Conservation (phyloP, 768 basidiomycete species). For the Tylopilus balloui region DNA sequence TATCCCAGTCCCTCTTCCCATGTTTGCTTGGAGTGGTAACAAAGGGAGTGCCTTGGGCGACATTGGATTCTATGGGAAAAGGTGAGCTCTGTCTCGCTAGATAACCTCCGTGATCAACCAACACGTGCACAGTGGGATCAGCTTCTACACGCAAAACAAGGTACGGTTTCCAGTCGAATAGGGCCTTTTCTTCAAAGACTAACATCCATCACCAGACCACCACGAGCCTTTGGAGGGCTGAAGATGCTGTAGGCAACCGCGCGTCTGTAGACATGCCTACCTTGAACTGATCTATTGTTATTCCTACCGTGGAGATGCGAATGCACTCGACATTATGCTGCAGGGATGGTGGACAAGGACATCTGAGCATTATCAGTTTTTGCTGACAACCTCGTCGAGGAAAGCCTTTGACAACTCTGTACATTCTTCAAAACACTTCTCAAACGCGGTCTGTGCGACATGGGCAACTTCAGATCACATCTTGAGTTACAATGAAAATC, state of each 20-base stretch:
- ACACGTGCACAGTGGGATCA: slow-evolving; percentile 58
- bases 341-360: neutral
- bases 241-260: slow-evolving; percentile 72
- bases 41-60: slow-evolving; percentile 85
- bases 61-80: slow-evolving; percentile 87
- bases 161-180: slow-evolving; percentile 29
- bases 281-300: slow-evolving; percentile 35
- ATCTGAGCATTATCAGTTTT: slow-evolving; percentile 16
- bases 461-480: slow-evolving; percentile 2
- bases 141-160: slow-evolving; percentile 97
- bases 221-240: slow-evolving; percentile 88
- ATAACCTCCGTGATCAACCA: neutral
- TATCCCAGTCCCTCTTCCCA: slow-evolving; percentile 87
- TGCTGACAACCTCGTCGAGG: slow-evolving; percentile 55
- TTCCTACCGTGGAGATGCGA: neutral
- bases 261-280: slow-evolving; percentile 90
- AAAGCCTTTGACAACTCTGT: slow-evolving; percentile 71
- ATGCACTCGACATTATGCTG: slow-evolving; percentile 10
- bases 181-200: neutral
- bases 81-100: slow-evolving; percentile 36
- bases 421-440: slow-evolving; percentile 75
- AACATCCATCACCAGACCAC: slow-evolving; percentile 57
- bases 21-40: slow-evolving; percentile 98
- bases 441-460: slow-evolving; percentile 59
- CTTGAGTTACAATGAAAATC: slow-evolving; percentile 17